These are phyloP conservation scores for Cladosporium halotolerans DNA, from an alignment of 2,329 filamentous ascomycete genomes.

Conservation along the genomic window DNA sequence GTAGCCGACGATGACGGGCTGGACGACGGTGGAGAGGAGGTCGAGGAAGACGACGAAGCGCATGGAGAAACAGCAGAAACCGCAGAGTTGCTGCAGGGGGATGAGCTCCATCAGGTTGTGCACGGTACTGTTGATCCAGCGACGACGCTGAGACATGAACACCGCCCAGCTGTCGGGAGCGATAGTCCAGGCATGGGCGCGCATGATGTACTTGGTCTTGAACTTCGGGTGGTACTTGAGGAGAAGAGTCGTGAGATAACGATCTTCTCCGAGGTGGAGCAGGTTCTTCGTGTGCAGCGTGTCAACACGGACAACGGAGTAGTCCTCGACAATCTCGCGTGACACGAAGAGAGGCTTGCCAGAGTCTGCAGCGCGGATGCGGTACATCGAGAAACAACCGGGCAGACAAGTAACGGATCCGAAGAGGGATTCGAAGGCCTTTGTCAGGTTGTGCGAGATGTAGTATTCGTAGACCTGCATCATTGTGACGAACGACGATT, in stretches of 20 bases:
- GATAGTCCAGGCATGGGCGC: conserved; percentile 92
- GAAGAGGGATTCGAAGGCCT: conserved; percentile 96
- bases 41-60: conserved; percentile 95
- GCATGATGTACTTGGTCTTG: conserved; percentile 96
- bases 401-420: conserved; percentile 96
- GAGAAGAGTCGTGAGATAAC: conserved; percentile 89
- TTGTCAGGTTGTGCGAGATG: conserved; percentile 94
- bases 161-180: conserved; percentile 90
- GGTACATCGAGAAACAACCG: conserved; percentile 99
- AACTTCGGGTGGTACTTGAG: conserved; percentile 88
- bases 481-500: conserved; percentile 92
- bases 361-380: conserved; percentile 86
- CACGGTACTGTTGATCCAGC: conserved; percentile 99
- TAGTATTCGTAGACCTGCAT: conserved; percentile 99
- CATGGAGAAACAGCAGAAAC: conserved; percentile 99
- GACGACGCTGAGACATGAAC: conserved; percentile 95
- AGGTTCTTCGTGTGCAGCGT: conserved; percentile 99
- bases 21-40: conserved; percentile 82
- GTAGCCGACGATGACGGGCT: conserved; percentile 85
- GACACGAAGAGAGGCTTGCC: conserved; percentile 96
- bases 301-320: conserved; percentile 90
- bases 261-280: conserved; percentile 93
- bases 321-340: conserved; percentile 79
- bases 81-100: conserved; percentile 86
- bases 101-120: conserved; percentile 97